A percentile compares a stretch with the other conserved stretches of the same genome.
Conservation (phyloP, 768 basidiomycete species). For the Boletales sp. region DNA sequence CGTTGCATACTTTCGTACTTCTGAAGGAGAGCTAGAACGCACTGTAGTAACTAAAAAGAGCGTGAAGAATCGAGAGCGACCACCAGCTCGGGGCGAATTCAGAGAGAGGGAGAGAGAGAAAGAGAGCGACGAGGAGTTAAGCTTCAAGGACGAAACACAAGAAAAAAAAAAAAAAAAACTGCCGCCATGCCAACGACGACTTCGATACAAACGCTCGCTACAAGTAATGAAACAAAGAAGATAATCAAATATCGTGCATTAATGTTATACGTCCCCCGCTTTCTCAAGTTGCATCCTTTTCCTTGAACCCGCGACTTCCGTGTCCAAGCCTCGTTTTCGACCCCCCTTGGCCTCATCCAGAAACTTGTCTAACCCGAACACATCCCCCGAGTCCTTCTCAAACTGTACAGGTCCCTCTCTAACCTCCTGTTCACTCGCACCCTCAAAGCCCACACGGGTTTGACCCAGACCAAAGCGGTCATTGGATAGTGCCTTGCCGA, state of each 20-base stretch:
- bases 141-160: background rate
- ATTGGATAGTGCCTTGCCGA: slow-evolving; percentile 83
- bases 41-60: slow-evolving; percentile 10
- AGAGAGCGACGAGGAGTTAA: background rate
- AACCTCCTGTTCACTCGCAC: slow-evolving; percentile 80
- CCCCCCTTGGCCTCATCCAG: slow-evolving; percentile 96
- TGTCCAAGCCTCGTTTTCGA: slow-evolving; percentile 85
- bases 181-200: slow-evolving; percentile 20
- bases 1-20: slow-evolving; percentile 23
- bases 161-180: background rate
- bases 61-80: slow-evolving; percentile 4
- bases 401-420: slow-evolving; percentile 96
- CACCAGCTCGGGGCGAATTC: too few species aligned
- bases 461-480: slow-evolving; percentile 92
- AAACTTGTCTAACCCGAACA: slow-evolving; percentile 95
- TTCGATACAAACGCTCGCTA: too few species aligned
- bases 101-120: too few species aligned
- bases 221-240: background rate
- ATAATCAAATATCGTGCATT: background rate
- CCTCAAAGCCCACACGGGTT: slow-evolving; percentile 85
- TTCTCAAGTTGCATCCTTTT: slow-evolving; percentile 69
- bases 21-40: slow-evolving; percentile 1
- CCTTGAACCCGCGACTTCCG: slow-evolving; percentile 63
- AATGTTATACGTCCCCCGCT: slow-evolving; percentile 43
- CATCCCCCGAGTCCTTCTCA: slow-evolving; percentile 96